Percentiles rank a stretch among this genome's conserved stretches.
Conservation (phyloP, 2,329 filamentous ascomycete species). For the Fusarium mundagurra region DNA sequence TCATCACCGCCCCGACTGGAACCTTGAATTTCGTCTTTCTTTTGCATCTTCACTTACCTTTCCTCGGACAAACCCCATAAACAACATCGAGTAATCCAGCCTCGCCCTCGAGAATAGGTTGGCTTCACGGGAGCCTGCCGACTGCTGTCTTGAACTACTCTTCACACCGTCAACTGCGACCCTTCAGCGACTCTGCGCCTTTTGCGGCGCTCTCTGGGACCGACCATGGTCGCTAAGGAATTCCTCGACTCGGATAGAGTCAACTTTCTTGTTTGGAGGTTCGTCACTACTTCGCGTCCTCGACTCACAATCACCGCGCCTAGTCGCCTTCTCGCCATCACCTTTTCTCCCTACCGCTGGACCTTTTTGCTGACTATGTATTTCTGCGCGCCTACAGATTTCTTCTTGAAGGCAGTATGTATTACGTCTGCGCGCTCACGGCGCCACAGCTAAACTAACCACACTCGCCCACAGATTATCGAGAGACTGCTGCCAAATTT, state of each 20-base stretch:
- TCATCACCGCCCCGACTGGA: conserved; percentile 41
- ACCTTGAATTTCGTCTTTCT: conserved; percentile 50
- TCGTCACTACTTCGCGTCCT: conserved; percentile 53
- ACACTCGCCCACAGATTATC: conserved; percentile 63
- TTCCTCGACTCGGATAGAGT: conserved; percentile 72
- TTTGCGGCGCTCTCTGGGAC: conserved; percentile 46
- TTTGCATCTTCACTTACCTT: conserved; percentile 48
- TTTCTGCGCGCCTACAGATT: conserved; percentile 55
- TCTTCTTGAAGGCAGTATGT: conserved; percentile 71
- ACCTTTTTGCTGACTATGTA: conserved; percentile 33
- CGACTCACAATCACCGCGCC: conserved; percentile 27
- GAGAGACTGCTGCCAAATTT: conserved; percentile 73
- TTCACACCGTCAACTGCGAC: conserved; percentile 25
- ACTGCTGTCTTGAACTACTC: conserved; percentile 15
- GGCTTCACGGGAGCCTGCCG: conserved; percentile 28
- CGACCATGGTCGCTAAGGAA: conserved; percentile 65
- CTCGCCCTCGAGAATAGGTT: conserved; percentile 29
- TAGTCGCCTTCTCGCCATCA: conserved; percentile 11
- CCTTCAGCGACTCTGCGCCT: conserved; percentile 46
- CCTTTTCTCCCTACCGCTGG: conserved; percentile 3
- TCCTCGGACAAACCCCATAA: conserved; percentile 34
- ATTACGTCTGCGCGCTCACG: conserved; percentile 38
- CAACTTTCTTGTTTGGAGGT: conserved; percentile 79
- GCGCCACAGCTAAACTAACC: conserved; percentile 39
- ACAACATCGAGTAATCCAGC: conserved; percentile 21